A percentile compares a stretch with the other conserved stretches of the same genome.
These are phyloP conservation scores for Gamsiella multidivaricata DNA, from an alignment of 192 early-diverging fungal species.

Conservation along the genomic window DNA sequence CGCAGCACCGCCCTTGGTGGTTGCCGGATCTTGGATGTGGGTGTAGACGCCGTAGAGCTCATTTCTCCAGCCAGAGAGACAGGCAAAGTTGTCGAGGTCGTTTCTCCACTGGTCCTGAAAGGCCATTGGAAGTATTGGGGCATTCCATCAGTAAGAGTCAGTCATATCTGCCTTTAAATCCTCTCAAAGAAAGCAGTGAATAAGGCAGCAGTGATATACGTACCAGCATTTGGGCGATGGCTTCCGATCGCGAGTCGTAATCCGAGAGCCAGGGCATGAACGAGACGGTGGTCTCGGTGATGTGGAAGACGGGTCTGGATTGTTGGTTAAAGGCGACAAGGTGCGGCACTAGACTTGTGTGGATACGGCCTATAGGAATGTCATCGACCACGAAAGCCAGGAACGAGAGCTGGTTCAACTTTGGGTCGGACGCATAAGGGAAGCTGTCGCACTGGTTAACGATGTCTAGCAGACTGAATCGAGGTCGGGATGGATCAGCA, in stretches of 20 bases:
- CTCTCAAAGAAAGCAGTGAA: not conserved
- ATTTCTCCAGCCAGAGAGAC: slow-evolving; percentile 78
- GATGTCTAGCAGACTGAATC: slow-evolving; percentile 50
- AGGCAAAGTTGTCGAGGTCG: slow-evolving; percentile 15
- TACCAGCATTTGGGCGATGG: slow-evolving; percentile 51
- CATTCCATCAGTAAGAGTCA: too few species aligned
- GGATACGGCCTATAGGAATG: slow-evolving; percentile 55
- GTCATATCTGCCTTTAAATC: too few species aligned
- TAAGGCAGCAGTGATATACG: not conserved
- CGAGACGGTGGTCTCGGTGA: slow-evolving; percentile 40
- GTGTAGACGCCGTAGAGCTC: slow-evolving; percentile 89
- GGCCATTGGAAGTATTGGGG: too few species aligned
- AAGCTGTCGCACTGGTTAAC: slow-evolving; percentile 62
- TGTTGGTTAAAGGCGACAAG: slow-evolving; percentile 55
- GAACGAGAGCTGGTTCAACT: slow-evolving; percentile 6
- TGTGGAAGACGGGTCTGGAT: slow-evolving; percentile 51
- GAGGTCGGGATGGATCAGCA: not conserved
- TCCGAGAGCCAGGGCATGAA: slow-evolving; percentile 52
- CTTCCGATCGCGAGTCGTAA: slow-evolving; percentile 55
- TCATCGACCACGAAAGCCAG: slow-evolving; percentile 52
- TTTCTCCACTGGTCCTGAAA: slow-evolving; percentile 36
- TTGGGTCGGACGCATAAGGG: slow-evolving; percentile 47
- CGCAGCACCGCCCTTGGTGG: slow-evolving; percentile 49
- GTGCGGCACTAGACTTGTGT: slow-evolving; percentile 25
- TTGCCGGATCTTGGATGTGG: slow-evolving; percentile 22